Evolutionary conservation across 1,284 basidiomycete species (phyloP), one percentile per base, ranked within the genome.

Genomic region (Ceratobasidium sp.): DNA sequence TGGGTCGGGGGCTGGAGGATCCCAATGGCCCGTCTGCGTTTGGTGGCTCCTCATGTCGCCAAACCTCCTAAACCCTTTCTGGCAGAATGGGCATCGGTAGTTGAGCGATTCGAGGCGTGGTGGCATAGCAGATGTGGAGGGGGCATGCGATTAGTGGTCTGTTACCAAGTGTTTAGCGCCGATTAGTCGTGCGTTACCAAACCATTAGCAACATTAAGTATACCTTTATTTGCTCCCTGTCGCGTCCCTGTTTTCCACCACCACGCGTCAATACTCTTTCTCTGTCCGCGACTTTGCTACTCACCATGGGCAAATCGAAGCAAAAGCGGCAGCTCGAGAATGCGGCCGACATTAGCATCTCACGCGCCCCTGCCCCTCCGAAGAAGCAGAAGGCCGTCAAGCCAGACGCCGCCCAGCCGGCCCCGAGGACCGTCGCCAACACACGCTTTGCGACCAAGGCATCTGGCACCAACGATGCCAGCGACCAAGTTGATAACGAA

Each of bases 291-390:
- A 29, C 14, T 31, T 39, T 16, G 7, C 58, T 27, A 22, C 41
- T 62, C 14, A 27, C 59, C 9, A 62, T 62, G 59, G 2, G 37
- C 22, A n/a, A n/a, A 5, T 24, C 4, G 53, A 62, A 39, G 22
- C 19, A 41, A 62, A 62, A 62, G 39, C 59, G 59, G 19, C 37
- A 22, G 8, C 59, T 62, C 19, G 59, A 62, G 22, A 46, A 62
- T 27, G 4, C 59, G 8, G 58, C 29, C 58, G 58, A 59, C 31
- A 9, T 59, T 39, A 59, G 58, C n/a, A 16, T 59, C 9, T 59
- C 31, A 19, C 37, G 5, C 9, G 58, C 58, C 31, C 58, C 58
- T n/a, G 58, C 29, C 58, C 24, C 58, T 59, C 13, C 58, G 2
- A 59, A 59, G 19, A 59, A 39, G n/a, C 8, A 4, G 8, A 59